phyloP scores from a whole-genome alignment of 2,329 filamentous ascomycete species.

The Microdochium trichocladiopsis region DNA sequence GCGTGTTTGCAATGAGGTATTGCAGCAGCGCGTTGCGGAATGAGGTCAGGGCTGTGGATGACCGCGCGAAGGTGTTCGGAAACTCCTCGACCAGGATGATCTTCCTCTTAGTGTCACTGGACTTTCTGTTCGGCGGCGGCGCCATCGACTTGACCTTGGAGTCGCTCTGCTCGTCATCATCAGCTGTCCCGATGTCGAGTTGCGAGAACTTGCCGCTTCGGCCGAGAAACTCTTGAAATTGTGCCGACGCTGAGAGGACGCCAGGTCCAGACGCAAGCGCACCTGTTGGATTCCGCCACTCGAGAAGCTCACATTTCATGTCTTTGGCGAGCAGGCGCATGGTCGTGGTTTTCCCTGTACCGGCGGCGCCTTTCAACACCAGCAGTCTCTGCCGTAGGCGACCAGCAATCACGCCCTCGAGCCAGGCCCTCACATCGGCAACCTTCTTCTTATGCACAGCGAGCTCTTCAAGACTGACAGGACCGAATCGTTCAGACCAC shows the following conservation, averaged over 20 bases:
- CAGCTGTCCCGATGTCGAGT: slow-evolving; percentile 39
- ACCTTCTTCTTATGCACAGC: slow-evolving; percentile 96
- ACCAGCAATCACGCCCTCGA: slow-evolving; percentile 66
- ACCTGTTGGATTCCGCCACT: slow-evolving; percentile 82
- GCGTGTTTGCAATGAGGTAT: slow-evolving; percentile 63
- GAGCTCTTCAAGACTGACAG: slow-evolving; percentile 69
- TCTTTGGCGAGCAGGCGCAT: slow-evolving; percentile 69
- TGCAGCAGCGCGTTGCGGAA: slow-evolving; percentile 72
- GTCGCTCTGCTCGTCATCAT: slow-evolving; percentile 4
- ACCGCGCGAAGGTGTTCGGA: slow-evolving; percentile 64
- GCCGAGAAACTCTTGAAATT: slow-evolving; percentile 89
- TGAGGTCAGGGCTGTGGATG: slow-evolving; percentile 55
- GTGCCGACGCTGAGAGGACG: slow-evolving; percentile 63
- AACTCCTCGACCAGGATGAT: slow-evolving; percentile 78
- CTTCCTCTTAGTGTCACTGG: slow-evolving; percentile 27
- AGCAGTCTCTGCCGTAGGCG: slow-evolving; percentile 64
- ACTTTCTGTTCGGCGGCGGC: slow-evolving; percentile 1
- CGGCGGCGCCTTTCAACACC: slow-evolving; percentile 83
- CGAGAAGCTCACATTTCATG: slow-evolving; percentile 70
- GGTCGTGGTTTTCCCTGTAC: slow-evolving; percentile 89
- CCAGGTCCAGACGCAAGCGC: slow-evolving; percentile 50
- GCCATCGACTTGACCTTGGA: not conserved
- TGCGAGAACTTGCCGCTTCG: slow-evolving; percentile 75
- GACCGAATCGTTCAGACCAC: slow-evolving; percentile 83
- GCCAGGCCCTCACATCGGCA: slow-evolving; percentile 74